Base-by-base conservation (phyloP, 1,284 basidiomycete genomes). In the Cystobasidium pallidum region DNA sequence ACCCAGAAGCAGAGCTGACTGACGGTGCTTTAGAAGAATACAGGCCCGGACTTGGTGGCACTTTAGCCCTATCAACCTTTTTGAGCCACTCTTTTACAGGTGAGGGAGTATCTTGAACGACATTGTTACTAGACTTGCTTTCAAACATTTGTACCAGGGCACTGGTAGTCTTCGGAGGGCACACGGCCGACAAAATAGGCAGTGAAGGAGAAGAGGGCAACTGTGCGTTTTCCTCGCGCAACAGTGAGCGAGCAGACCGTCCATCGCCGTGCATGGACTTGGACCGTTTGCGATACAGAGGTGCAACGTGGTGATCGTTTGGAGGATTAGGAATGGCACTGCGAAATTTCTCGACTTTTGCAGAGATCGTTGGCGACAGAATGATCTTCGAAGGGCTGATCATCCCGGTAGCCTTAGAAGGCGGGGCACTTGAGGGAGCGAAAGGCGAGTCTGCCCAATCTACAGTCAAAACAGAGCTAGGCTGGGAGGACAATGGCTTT, bases 51-150 rank as follows among this genome's bases (percentile, higher is more conserved):
- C 39, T 43, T n/a, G 26, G 24, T 24, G 58, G 58, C 19, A 28
- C 36, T 43, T 45, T 41, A 32, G 7, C 13, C 8, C 15, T n/a
- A 36, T 64, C 32, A 15, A 70, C 57, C 32, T 70, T 45, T 17
- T 70, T 70, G 45, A 70, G 67, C 67, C 67, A 70, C 7, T 52
- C 51, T 58, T 71, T 71, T 1, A 71, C 68, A 41, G 68, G 68
- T 1, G 59, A 71, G 2, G 61, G 30, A 11, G 30, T 28, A 34
- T 13, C 11, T 3, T 28, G 43, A 3, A 21, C 32, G 2, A 21
- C 24, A 19, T 11, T 26, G 21, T 7, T 24, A 1, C 32, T n/a
- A 19, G 68, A 52, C 24, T 30, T 51, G 19, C 41, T n/a, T 36
- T 71, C 68, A 24, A 62, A 71, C n/a, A 71, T 58, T 45, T 55